Percentiles rank a stretch among this genome's conserved stretches.
phyloP scores from a whole-genome alignment of 441 rosid genomes.

The Adansonia rubrostipa region DNA sequence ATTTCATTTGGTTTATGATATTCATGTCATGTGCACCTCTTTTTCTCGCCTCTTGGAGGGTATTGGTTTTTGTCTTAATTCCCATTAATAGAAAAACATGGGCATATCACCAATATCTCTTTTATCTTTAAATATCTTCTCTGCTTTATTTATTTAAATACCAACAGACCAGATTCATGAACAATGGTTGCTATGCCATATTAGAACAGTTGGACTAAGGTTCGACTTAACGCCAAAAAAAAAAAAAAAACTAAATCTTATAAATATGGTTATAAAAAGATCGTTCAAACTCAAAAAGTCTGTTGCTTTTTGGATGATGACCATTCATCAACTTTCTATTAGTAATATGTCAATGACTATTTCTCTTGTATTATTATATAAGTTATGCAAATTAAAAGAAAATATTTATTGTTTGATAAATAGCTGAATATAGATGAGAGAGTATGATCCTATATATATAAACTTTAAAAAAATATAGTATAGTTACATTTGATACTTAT shows the following conservation, averaged over 20 bases:
- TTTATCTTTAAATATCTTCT: background rate
- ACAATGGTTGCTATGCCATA: background rate
- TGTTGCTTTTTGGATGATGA: background rate
- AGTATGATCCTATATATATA: no score
- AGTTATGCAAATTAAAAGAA: no score
- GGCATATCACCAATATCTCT: background rate
- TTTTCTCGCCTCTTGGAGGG: background rate
- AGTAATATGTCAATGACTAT: background rate
- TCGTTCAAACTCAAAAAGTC: background rate
- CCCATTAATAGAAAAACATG: background rate
- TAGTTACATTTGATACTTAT: no score
- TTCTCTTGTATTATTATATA: no score
- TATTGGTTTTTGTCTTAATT: slow-evolving; percentile 19
- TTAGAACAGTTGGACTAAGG: background rate
- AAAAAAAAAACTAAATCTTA: background rate
- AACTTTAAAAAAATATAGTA: no score
- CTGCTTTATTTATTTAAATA: background rate
- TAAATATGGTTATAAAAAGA: background rate
- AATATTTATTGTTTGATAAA: no score
- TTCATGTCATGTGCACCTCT: slow-evolving; percentile 24
- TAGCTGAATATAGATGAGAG: no score
- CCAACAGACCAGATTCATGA: slow-evolving; percentile 6
- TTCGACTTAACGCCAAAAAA: background rate
- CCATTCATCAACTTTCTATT: background rate
- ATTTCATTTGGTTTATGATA: background rate